Conservation (phyloP, 768 basidiomycete genomes). For the Lactifluus piperatus region DNA sequence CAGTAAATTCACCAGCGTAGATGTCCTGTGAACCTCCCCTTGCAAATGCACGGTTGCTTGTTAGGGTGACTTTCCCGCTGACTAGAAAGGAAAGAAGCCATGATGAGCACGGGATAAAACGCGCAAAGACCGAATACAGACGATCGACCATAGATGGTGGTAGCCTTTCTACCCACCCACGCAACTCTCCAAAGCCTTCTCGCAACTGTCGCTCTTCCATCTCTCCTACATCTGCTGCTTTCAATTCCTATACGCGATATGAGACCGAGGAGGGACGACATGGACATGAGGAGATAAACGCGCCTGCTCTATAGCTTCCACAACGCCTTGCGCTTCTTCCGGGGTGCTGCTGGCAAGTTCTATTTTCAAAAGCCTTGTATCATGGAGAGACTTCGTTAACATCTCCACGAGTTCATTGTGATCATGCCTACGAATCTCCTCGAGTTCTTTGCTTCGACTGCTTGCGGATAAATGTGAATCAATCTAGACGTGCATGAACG, state of each 20-base stretch:
- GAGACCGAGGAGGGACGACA: neutral
- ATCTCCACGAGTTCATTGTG: conserved; percentile 15
- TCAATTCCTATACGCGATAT: conserved; percentile 4
- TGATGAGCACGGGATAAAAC: neutral
- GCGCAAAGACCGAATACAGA: neutral
- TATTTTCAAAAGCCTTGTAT: conserved; percentile 2
- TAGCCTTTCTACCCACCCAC: conserved; percentile 6
- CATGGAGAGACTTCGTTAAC: conserved; percentile 8
- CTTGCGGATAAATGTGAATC: conserved; percentile 10
- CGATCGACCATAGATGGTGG: conserved; percentile 19
- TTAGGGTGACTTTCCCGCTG: conserved; percentile 5
- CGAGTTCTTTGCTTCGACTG: conserved; percentile 7
- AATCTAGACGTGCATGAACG: neutral
- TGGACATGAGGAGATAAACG: neutral
- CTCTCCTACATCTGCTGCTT: conserved; percentile 4
- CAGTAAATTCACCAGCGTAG: conserved; percentile 15
- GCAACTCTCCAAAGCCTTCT: conserved; percentile 16
- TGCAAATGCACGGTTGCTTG: conserved; percentile 9
- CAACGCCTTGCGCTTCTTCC: conserved; percentile 10
- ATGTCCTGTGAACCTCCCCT: conserved; percentile 16
- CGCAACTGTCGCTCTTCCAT: conserved; percentile 14
- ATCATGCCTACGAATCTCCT: conserved; percentile 16
- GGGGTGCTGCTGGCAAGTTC: neutral
- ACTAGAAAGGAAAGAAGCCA: neutral
- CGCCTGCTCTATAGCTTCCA: conserved; percentile 17